These are phyloP conservation scores for Torrubiella hemipterigena DNA, from an alignment of 2,329 filamentous ascomycete genomes.

Conservation along the genomic window DNA sequence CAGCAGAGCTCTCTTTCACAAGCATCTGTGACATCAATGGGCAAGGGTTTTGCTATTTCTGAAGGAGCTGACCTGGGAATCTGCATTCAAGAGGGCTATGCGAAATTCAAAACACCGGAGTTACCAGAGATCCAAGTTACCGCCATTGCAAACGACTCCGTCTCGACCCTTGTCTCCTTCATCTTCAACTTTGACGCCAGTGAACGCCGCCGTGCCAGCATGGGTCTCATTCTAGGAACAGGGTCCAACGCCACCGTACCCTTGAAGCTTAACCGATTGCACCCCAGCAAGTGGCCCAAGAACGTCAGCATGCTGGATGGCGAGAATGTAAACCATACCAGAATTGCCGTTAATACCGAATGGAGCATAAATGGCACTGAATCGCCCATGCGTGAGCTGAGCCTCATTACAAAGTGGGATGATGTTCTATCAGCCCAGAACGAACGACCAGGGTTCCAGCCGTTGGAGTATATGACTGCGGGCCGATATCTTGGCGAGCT, in stretches of 20 bases:
- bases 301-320: conserved; percentile 36
- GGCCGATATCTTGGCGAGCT: conserved; percentile 70
- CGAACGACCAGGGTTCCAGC: conserved; percentile 65
- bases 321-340: conserved; percentile 36
- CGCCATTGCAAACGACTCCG: conserved; percentile 72
- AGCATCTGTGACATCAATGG: conserved; percentile 56
- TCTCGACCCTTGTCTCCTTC: conserved; percentile 67
- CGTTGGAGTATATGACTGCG: conserved; percentile 75
- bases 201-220: conserved; percentile 52
- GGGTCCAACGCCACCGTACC: conserved; percentile 74
- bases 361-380: conserved; percentile 71
- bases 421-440: conserved; percentile 51
- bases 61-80: conserved; percentile 48
- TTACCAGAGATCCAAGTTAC: conserved; percentile 58
- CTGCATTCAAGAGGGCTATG: conserved; percentile 47
- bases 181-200: conserved; percentile 57
- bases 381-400: conserved; percentile 49
- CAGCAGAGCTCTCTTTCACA: conserved; percentile 49
- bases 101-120: conserved; percentile 27
- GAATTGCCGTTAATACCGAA: conserved; percentile 71
- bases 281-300: conserved; percentile 46
- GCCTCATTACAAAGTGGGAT: conserved; percentile 62
- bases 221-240: conserved; percentile 74
- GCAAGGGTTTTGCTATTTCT: conserved; percentile 56
- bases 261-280: conserved; percentile 49